These are phyloP conservation scores for Cyclotella cryptica DNA, from an alignment of 108 stramenopile species.

Conservation along the genomic window DNA sequence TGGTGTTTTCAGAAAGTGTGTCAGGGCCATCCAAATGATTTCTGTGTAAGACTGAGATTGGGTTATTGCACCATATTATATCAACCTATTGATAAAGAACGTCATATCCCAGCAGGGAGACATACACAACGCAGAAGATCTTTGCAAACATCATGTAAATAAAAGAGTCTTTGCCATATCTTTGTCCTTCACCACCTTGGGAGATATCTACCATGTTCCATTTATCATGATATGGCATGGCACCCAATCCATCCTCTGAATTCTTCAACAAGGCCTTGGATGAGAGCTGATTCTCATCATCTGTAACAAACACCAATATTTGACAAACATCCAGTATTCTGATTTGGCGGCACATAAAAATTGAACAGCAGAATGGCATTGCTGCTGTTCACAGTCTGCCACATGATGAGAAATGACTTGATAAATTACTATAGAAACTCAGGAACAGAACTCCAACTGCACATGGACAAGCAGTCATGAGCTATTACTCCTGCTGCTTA, in stretches of 20 bases:
- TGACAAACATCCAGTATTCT: conserved; percentile 40
- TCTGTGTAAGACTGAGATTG: conserved; percentile 59
- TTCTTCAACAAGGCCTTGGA: not conserved
- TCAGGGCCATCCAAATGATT: conserved; percentile 2
- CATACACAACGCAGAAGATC: conserved; percentile 78
- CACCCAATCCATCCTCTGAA: conserved; percentile 26
- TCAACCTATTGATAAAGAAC: conserved; percentile 84
- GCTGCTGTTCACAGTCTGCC: too few species aligned
- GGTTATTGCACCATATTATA: conserved; percentile 74
- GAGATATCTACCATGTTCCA: conserved; percentile 37
- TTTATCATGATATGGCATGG: conserved; percentile 38
- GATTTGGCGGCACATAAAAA: conserved; percentile 75
- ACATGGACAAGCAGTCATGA: too few species aligned
- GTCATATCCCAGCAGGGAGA: conserved; percentile 73
- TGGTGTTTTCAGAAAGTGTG: conserved; percentile 55
- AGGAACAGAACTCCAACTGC: too few species aligned
- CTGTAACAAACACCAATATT: conserved; percentile 53
- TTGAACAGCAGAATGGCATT: conserved; percentile 78
- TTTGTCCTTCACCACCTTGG: too few species aligned
- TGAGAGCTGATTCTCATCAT: conserved; percentile 22
- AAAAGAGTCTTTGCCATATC: conserved; percentile 67
- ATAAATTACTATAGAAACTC: too few species aligned
- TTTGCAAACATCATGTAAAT: too few species aligned
- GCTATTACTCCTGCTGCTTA: too few species aligned
- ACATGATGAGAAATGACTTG: too few species aligned